These are phyloP conservation scores for Dryas octopetala DNA, from an alignment of 306 rosid species.

Conservation along the genomic window DNA sequence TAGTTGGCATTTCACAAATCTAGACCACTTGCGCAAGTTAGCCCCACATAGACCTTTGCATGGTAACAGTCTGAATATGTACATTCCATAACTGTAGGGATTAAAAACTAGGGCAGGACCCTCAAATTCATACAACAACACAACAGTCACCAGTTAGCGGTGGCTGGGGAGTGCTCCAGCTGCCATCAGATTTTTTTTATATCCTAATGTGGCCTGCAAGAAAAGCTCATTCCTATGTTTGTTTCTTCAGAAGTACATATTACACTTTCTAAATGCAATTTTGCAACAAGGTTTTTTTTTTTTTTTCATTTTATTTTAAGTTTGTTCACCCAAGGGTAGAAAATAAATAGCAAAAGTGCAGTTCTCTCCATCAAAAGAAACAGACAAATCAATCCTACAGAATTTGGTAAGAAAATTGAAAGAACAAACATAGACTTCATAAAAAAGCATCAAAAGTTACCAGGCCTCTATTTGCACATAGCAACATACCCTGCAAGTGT, in stretches of 20 bases:
- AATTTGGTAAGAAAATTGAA: background rate
- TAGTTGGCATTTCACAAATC: no score
- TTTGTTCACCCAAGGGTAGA: background rate
- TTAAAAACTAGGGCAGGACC: background rate
- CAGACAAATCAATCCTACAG: background rate
- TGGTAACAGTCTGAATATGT: background rate
- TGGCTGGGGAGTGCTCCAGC: background rate
- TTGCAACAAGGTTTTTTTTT: background rate
- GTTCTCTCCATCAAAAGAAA: conserved; percentile 1
- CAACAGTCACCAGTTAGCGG: background rate
- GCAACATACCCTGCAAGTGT: conserved; percentile 88
- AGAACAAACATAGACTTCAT: background rate
- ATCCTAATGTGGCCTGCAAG: background rate
- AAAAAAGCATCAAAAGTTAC: conserved; percentile 14
- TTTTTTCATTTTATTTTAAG: background rate
- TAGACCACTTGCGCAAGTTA: no score
- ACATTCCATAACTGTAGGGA: background rate
- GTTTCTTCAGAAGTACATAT: background rate
- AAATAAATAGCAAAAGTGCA: background rate
- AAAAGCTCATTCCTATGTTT: background rate
- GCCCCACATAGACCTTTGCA: background rate
- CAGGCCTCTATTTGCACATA: conserved; percentile 12
- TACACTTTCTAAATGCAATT: background rate
- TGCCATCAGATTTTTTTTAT: background rate
- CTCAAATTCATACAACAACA: background rate